A percentile compares a stretch with the other conserved stretches of the same genome.
Conservation (phyloP, 331 rosid genomes). For the Phaseolus coccineus region DNA sequence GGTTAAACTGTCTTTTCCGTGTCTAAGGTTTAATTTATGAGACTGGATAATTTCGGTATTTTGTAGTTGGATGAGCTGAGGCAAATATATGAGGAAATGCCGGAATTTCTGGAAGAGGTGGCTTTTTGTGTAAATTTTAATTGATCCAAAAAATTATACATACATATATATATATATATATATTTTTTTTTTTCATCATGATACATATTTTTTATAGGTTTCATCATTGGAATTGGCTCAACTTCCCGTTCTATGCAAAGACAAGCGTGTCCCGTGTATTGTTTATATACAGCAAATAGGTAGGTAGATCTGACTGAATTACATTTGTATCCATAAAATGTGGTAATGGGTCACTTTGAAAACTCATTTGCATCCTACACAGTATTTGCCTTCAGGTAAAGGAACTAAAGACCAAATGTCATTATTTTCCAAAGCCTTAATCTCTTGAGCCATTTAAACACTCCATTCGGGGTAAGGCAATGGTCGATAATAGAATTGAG, state of each 20-base stretch:
- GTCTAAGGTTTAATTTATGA: too few relatives aligned
- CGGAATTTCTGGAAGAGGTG: constrained; percentile 91
- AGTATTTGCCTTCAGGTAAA: too few relatives aligned
- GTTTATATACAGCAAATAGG: constrained; percentile 94
- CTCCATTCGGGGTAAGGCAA: too few relatives aligned
- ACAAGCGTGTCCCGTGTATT: constrained; percentile 71
- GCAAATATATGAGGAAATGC: constrained; percentile 93
- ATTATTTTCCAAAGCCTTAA: too few relatives aligned
- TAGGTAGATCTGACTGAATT: constrained; percentile 56
- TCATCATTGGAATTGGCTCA: constrained; percentile 73
- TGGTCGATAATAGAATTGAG: too few relatives aligned
- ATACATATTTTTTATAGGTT: constrained; percentile 63
- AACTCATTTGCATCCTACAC: too few relatives aligned
- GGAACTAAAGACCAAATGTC: too few relatives aligned
- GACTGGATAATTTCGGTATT: constrained; percentile 39
- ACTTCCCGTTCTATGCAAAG: constrained; percentile 66
- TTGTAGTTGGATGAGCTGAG: constrained; percentile 94
- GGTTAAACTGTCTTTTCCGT: constrained; percentile 23
- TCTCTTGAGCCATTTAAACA: too few relatives aligned
- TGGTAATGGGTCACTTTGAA: constrained; percentile 1
- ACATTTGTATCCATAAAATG: constrained; percentile 30
- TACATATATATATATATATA: too few relatives aligned
- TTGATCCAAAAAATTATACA: constrained; percentile 1
- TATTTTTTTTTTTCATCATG: constrained; percentile 16
- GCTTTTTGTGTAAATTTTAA: constrained; percentile 43